Evolutionary conservation across 164 flowering plant genomes (phyloP).

Genomic region (Berberis thunbergii): DNA sequence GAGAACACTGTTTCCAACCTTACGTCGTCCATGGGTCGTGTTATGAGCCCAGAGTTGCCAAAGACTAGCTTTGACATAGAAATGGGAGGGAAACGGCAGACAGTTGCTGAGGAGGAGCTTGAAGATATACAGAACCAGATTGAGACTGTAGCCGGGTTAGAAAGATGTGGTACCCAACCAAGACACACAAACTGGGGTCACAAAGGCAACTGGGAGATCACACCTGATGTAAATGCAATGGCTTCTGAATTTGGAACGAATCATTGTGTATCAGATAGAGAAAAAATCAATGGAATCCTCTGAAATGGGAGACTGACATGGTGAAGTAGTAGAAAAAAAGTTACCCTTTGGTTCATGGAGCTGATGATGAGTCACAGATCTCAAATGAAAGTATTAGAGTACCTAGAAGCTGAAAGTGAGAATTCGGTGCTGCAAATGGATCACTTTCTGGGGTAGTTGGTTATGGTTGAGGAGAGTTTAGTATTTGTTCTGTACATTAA

Average conservation of each 20-base stretch:
- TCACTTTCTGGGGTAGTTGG: too few relatives aligned
- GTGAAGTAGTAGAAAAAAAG: background rate
- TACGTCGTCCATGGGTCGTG: conserved; percentile 14
- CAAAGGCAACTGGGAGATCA: conserved; percentile 41
- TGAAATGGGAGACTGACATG: conserved; percentile 4
- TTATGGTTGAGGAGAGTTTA: too few relatives aligned
- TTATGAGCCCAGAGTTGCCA: conserved; percentile 38
- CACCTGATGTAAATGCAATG: conserved; percentile 32
- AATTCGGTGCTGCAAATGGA: background rate
- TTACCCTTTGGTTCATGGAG: background rate
- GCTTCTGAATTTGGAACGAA: conserved; percentile 23
- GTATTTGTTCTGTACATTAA: too few relatives aligned
- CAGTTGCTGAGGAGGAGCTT: conserved; percentile 48
- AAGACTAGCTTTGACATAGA: conserved; percentile 45
- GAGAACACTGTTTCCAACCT: conserved; percentile 16
- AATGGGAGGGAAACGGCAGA: conserved; percentile 43
- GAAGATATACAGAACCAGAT: conserved; percentile 52
- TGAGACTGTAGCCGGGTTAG: conserved; percentile 26
- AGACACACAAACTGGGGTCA: conserved; percentile 27
- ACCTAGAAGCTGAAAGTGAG: background rate
- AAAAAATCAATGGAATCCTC: conserved; percentile 18
- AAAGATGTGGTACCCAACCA: conserved; percentile 32
- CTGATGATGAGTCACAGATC: background rate
- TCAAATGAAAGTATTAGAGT: background rate
- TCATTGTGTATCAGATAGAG: conserved; percentile 15